Percentiles rank a stretch among this genome's conserved stretches.
Conservation (phyloP, 1,284 basidiomycete genomes). For the Ceratobasidium sp. region DNA sequence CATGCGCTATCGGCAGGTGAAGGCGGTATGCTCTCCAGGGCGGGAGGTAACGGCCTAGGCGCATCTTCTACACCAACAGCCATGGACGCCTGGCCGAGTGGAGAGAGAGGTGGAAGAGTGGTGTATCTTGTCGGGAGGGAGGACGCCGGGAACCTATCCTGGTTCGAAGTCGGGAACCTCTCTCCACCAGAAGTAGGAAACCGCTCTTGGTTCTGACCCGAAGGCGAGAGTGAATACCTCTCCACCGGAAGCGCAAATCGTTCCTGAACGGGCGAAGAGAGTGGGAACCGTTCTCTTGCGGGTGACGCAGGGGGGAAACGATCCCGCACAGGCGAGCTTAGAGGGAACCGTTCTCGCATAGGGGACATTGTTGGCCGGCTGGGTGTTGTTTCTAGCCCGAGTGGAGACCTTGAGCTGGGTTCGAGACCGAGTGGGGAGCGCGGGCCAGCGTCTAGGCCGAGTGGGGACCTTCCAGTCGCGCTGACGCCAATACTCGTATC, state of each 20-base stretch:
- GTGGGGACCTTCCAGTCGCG: background rate
- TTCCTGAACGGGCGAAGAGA: background rate
- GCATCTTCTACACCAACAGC: background rate
- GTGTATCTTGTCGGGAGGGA: slow-evolving; percentile 24
- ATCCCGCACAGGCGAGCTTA: slow-evolving; percentile 14
- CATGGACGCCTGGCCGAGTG: background rate
- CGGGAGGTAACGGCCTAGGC: slow-evolving; percentile 15
- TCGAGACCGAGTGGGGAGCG: background rate
- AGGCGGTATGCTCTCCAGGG: slow-evolving; percentile 33
- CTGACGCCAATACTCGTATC: background rate
- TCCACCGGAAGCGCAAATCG: too few relatives aligned
- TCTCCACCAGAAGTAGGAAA: too few relatives aligned
- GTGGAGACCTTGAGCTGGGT: slow-evolving; percentile 13
- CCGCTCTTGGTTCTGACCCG: slow-evolving; percentile 13
- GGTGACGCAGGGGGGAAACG: background rate
- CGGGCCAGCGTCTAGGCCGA: background rate
- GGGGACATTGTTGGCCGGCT: slow-evolving; percentile 5
- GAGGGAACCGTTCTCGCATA: slow-evolving; percentile 16
- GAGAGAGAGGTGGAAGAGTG: slow-evolving; percentile 21
- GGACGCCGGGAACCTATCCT: slow-evolving; percentile 37
- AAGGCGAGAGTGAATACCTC: slow-evolving; percentile 1
- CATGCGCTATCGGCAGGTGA: slow-evolving; percentile 43
- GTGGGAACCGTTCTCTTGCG: background rate
- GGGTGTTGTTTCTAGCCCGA: background rate
- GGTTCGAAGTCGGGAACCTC: slow-evolving; percentile 12